Evolutionary conservation across 441 rosid genomes (phyloP).

Genomic region (Bruguiera hainesii): DNA sequence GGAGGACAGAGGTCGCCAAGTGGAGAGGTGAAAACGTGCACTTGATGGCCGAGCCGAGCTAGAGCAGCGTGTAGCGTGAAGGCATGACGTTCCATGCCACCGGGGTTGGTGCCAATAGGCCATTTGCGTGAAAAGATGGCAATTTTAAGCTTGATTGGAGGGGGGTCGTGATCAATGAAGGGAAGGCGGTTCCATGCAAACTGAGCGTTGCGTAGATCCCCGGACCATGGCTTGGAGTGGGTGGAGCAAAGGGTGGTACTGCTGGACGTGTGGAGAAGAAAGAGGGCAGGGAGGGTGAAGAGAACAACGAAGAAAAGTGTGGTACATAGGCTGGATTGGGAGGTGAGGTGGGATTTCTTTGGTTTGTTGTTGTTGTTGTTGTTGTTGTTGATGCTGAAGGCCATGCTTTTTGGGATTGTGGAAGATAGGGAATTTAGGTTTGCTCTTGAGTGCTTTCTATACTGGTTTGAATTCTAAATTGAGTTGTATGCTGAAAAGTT

Average conservation of each 20-base stretch:
- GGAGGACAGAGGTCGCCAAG: constrained; percentile 20
- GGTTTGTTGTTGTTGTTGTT: constrained; percentile 56
- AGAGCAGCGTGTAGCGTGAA: constrained; percentile 69
- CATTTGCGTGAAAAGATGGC: constrained; percentile 93
- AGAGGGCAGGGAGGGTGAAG: constrained; percentile 73
- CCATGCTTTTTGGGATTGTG: constrained; percentile 32
- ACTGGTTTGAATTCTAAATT: neutral
- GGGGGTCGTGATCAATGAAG: constrained; percentile 26
- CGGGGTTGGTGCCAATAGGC: constrained; percentile 71
- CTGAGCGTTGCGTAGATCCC: constrained; percentile 54
- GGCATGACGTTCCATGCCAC: constrained; percentile 98
- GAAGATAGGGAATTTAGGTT: neutral
- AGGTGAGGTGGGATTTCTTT: constrained; percentile 39
- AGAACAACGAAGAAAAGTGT: constrained; percentile 68
- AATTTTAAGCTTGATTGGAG: constrained; percentile 41
- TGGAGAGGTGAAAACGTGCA: constrained; percentile 88
- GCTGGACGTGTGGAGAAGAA: constrained; percentile 55
- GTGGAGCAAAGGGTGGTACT: constrained; percentile 42
- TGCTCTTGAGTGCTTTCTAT: constrained; percentile 3
- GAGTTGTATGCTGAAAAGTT: constrained; percentile 11
- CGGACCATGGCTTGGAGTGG: constrained; percentile 48
- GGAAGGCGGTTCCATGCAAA: constrained; percentile 78
- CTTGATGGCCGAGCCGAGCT: constrained; percentile 70
- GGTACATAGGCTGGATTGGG: constrained; percentile 48
- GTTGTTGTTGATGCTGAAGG: constrained; percentile 54